These are phyloP conservation scores for Mucor indicus DNA, from an alignment of 371 early-diverging fungal species.

Conservation along the genomic window DNA sequence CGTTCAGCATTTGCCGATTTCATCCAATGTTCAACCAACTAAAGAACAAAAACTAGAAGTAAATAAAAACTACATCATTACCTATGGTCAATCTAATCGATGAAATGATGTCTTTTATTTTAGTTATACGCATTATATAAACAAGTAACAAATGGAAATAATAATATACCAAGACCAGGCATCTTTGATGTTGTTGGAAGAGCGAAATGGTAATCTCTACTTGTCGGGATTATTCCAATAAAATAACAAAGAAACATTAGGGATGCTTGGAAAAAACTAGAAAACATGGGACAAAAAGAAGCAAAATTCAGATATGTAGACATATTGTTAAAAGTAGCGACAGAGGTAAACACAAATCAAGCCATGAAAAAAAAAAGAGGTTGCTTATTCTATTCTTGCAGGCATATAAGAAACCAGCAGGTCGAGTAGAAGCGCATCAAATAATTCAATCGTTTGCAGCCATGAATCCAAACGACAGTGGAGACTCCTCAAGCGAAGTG, in stretches of 20 bases:
- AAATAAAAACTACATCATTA: too few species aligned
- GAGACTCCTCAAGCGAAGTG: constrained; percentile 19
- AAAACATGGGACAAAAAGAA: constrained; percentile 23
- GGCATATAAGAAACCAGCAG: constrained; percentile 41
- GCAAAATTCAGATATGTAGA: constrained; percentile 35
- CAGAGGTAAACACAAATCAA: too few species aligned
- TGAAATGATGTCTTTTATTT: too few species aligned
- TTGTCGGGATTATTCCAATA: too few species aligned
- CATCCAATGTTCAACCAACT: constrained; percentile 45
- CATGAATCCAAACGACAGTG: constrained; percentile 26
- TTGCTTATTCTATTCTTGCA: constrained; percentile 10
- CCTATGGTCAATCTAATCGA: too few species aligned
- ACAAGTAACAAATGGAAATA: constrained; percentile 39
- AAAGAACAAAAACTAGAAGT: constrained; percentile 49
- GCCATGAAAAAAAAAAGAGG: background rate
- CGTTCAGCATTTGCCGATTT: constrained; percentile 43
- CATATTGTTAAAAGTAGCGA: constrained; percentile 21
- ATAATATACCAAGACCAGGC: constrained; percentile 36
- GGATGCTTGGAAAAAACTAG: constrained; percentile 37
- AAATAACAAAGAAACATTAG: too few species aligned
- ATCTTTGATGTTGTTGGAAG: constrained; percentile 49
- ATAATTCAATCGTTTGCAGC: constrained; percentile 43
- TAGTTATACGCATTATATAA: constrained; percentile 48
- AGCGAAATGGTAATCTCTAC: constrained; percentile 41
- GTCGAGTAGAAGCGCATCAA: constrained; percentile 39